phyloP scores from a whole-genome alignment of 129 eudicot species.

The Tagetes erecta region DNA sequence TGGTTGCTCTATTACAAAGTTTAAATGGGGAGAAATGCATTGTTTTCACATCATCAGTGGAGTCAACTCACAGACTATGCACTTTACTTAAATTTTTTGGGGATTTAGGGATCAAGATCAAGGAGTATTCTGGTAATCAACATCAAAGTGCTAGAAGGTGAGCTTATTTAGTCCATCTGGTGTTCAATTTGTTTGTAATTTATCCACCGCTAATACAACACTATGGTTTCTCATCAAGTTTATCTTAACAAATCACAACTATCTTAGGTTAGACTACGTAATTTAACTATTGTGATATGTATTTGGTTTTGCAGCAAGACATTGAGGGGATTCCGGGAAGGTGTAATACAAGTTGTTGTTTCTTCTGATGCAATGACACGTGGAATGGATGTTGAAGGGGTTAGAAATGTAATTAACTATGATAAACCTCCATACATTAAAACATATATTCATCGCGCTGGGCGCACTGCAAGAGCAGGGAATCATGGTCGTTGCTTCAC shows the following conservation, averaged over 20 bases:
- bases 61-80: constrained; percentile 80
- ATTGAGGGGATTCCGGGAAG: constrained; percentile 70
- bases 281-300: constrained; percentile 7
- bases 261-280: neutral
- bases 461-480: constrained; percentile 96
- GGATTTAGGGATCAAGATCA: constrained; percentile 59
- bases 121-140: constrained; percentile 82
- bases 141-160: constrained; percentile 83
- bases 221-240: neutral
- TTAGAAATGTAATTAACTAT: constrained; percentile 77
- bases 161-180: neutral
- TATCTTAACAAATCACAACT: neutral
- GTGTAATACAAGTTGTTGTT: constrained; percentile 68
- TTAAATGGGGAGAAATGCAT: constrained; percentile 79
- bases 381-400: constrained; percentile 95
- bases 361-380: constrained; percentile 91
- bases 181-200: neutral
- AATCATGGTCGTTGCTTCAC: constrained; percentile 79
- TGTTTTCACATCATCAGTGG: constrained; percentile 85
- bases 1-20: constrained; percentile 61
- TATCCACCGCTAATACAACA: neutral
- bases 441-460: constrained; percentile 92
- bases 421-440: constrained; percentile 76
- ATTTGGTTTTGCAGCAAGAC: constrained; percentile 54
- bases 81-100: constrained; percentile 64